Evolutionary conservation across 1,284 basidiomycete genomes (phyloP).

Genomic region (Pyrrhoderma lamaoense): DNA sequence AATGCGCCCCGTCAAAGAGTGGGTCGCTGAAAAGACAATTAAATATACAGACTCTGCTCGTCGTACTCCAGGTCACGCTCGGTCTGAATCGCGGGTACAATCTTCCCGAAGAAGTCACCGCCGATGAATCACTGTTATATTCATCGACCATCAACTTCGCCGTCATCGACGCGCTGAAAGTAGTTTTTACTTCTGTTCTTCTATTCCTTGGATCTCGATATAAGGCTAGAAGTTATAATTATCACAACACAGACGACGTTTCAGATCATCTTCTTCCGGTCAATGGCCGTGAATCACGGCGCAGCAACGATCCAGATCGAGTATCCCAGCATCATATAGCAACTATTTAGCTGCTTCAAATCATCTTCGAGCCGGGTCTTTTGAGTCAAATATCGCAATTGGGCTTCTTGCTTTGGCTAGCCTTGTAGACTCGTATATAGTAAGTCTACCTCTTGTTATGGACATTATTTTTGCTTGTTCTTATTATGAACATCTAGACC

Average conservation of each 20-base stretch:
- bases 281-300: too few species aligned
- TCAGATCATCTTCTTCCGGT: too few species aligned
- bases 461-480: not conserved
- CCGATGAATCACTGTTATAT: not conserved
- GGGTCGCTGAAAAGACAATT: not conserved
- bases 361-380: slow-evolving; percentile 1
- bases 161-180: slow-evolving; percentile 6
- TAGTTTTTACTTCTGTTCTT: not conserved
- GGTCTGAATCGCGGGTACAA: slow-evolving; percentile 3
- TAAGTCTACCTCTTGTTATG: not conserved
- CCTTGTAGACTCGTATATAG: slow-evolving; percentile 7
- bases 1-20: not conserved
- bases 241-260: not conserved
- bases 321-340: too few species aligned
- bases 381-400: slow-evolving; percentile 6
- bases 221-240: not conserved
- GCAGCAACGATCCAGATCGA: too few species aligned
- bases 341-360: not conserved
- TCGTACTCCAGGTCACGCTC: slow-evolving; percentile 8
- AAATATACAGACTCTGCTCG: slow-evolving; percentile 8
- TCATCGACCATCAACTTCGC: slow-evolving; percentile 4
- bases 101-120: not conserved
- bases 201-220: slow-evolving; percentile 1
- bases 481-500: not conserved
- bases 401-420: slow-evolving; percentile 4